Evolutionary conservation across 371 early-diverging fungal genomes (phyloP).

Genomic region (Encephalitozoon cuniculi): DNA sequence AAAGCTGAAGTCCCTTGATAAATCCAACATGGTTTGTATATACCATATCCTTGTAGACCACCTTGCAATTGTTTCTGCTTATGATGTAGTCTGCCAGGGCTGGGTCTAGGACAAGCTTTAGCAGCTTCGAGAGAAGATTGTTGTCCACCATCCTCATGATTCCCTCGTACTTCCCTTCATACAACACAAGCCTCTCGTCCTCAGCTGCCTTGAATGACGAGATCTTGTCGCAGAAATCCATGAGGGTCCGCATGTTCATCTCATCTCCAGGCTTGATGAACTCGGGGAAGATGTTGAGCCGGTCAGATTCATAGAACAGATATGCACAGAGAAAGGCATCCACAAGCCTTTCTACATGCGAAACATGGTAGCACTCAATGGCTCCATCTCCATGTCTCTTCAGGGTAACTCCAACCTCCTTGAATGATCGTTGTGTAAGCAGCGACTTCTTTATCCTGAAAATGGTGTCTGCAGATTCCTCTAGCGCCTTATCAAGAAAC

Average conservation of each 20-base stretch:
- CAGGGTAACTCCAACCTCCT: conserved; percentile 94
- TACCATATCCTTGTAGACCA: conserved; percentile 95
- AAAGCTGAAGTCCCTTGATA: conserved; percentile 91
- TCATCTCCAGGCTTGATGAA: conserved; percentile 96
- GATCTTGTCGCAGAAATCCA: conserved; percentile 92
- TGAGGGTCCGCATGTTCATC: conserved; percentile 82
- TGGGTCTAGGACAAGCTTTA: conserved; percentile 87
- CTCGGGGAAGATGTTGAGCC: conserved; percentile 77
- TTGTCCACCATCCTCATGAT: conserved; percentile 91
- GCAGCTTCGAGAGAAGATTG: conserved; percentile 79
- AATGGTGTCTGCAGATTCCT: conserved; percentile 84
- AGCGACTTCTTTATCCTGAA: conserved; percentile 83
- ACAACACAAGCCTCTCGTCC: conserved; percentile 77
- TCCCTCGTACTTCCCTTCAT: conserved; percentile 73
- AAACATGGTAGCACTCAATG: conserved; percentile 87
- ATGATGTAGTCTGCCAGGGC: conserved; percentile 96
- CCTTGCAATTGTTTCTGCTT: conserved; percentile 84
- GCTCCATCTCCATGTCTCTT: conserved; percentile 87
- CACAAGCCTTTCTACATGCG: conserved; percentile 90
- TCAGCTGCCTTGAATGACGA: conserved; percentile 79
- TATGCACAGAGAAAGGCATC: conserved; percentile 96
- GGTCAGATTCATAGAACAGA: conserved; percentile 87
- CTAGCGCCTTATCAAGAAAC: conserved; percentile 87
- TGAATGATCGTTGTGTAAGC: conserved; percentile 91
- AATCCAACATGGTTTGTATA: conserved; percentile 89